Evolutionary conservation across 352 stramenopile species (phyloP).

Genomic region (Pythium scleroteichum): DNA sequence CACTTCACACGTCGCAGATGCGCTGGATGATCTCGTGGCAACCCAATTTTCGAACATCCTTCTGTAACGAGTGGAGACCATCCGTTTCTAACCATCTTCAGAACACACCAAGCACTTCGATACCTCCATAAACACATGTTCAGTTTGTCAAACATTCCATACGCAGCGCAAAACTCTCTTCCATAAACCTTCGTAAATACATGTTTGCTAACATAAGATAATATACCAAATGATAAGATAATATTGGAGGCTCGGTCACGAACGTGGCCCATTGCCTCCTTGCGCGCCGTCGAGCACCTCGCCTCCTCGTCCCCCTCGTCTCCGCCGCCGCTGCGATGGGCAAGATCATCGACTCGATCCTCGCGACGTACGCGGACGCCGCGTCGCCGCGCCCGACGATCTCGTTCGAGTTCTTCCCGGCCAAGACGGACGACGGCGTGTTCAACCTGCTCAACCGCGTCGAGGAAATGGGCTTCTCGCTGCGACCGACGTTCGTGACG

Average conservation of each 20-base stretch:
- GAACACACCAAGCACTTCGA: slow-evolving; percentile 1
- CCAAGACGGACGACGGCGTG: slow-evolving; percentile 83
- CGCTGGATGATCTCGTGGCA: slow-evolving; percentile 42
- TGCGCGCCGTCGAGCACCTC: not conserved
- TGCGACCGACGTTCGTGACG: slow-evolving; percentile 87
- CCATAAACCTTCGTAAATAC: not conserved
- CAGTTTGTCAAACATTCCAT: slow-evolving; percentile 19
- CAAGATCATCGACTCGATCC: slow-evolving; percentile 83
- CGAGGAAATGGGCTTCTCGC: slow-evolving; percentile 83
- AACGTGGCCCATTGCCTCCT: too few species aligned
- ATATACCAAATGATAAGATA: not conserved
- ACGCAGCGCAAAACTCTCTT: too few species aligned
- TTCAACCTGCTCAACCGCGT: slow-evolving; percentile 85
- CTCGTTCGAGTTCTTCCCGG: slow-evolving; percentile 88
- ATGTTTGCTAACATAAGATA: not conserved
- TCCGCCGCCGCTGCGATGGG: slow-evolving; percentile 40
- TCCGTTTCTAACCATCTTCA: slow-evolving; percentile 15
- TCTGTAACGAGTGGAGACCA: slow-evolving; percentile 29
- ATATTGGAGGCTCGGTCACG: too few species aligned
- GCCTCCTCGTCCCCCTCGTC: slow-evolving; percentile 1
- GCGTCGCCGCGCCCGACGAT: slow-evolving; percentile 52
- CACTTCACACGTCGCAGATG: slow-evolving; percentile 34
- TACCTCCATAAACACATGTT: slow-evolving; percentile 15
- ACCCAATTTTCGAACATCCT: slow-evolving; percentile 61
- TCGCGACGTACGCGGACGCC: slow-evolving; percentile 46